These are phyloP conservation scores for Solanum okadae DNA, from an alignment of 257 asterid species.

Conservation along the genomic window DNA sequence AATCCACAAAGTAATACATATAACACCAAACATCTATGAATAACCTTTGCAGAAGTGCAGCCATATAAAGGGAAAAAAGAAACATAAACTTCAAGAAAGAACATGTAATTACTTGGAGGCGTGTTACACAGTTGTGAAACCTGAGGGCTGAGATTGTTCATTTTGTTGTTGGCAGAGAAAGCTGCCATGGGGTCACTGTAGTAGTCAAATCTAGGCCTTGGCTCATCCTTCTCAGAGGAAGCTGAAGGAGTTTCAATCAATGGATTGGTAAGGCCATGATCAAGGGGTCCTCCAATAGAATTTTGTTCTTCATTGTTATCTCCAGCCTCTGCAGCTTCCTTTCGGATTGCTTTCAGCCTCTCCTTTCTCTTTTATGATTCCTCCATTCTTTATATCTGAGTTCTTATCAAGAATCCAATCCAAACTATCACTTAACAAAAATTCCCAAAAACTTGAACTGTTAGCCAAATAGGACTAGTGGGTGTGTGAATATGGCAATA, in stretches of 20 bases:
- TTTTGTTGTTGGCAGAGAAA: constrained; percentile 27
- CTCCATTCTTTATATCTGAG: constrained; percentile 36
- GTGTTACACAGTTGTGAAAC: constrained; percentile 29
- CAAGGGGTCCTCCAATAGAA: constrained; percentile 13
- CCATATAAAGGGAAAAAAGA: neutral
- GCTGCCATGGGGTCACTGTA: constrained; percentile 83
- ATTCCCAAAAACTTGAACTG: neutral
- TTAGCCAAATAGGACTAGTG: neutral
- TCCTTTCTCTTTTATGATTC: constrained; percentile 72
- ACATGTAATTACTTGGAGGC: constrained; percentile 45
- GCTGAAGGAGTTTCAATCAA: constrained; percentile 30
- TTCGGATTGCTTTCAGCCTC: constrained; percentile 62
- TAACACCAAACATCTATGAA: neutral
- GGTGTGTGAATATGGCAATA: neutral
- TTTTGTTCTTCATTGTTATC: constrained; percentile 5
- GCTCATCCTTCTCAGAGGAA: constrained; percentile 10
- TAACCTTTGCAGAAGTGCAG: neutral
- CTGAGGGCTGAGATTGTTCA: constrained; percentile 21
- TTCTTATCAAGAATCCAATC: neutral
- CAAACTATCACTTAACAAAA: neutral
- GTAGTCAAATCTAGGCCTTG: constrained; percentile 57
- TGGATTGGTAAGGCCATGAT: constrained; percentile 57
- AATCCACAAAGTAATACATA: neutral
- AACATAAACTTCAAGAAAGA: neutral
- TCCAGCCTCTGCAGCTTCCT: constrained; percentile 43